Evolutionary conservation across 805 yeast species (phyloP).

Genomic region (Cyberlindnera maritima): DNA sequence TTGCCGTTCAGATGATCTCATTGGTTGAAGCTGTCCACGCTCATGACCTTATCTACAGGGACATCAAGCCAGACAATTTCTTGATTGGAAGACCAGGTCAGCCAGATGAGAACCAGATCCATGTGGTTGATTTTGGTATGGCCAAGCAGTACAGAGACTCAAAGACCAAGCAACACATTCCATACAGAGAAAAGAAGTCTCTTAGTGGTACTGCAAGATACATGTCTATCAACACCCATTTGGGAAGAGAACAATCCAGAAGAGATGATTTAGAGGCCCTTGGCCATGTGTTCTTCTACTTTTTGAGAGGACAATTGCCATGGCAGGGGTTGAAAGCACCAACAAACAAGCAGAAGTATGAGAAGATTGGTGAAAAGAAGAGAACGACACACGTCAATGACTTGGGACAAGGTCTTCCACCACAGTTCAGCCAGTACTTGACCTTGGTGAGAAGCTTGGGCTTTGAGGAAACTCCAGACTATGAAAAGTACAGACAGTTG

Average conservation of each 20-base stretch:
- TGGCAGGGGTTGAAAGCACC: constrained; percentile 93
- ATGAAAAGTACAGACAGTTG: constrained; percentile 59
- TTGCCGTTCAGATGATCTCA: constrained; percentile 75
- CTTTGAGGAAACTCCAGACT: constrained; percentile 80
- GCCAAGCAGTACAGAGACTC: constrained; percentile 84
- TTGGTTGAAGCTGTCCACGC: constrained; percentile 73
- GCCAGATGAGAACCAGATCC: constrained; percentile 64
- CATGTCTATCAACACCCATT: constrained; percentile 86
- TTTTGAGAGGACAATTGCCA: constrained; percentile 74
- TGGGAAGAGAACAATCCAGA: constrained; percentile 81
- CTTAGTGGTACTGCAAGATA: constrained; percentile 83
- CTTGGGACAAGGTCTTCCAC: constrained; percentile 60
- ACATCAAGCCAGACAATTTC: constrained; percentile 82
- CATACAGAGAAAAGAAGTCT: constrained; percentile 77
- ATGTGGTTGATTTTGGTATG: constrained; percentile 83
- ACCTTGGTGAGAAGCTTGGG: constrained; percentile 63
- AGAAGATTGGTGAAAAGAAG: constrained; percentile 80
- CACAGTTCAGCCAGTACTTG: constrained; percentile 72
- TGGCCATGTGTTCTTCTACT: constrained; percentile 81
- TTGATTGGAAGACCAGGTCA: constrained; percentile 62
- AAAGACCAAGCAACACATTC: constrained; percentile 74
- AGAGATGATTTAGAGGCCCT: constrained; percentile 79
- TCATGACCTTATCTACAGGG: constrained; percentile 74
- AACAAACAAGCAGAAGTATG: constrained; percentile 79
- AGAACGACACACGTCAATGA: constrained; percentile 64